phyloP scores from a whole-genome alignment of 2,329 filamentous ascomycete genomes.

The Corinectria fuckeliana region DNA sequence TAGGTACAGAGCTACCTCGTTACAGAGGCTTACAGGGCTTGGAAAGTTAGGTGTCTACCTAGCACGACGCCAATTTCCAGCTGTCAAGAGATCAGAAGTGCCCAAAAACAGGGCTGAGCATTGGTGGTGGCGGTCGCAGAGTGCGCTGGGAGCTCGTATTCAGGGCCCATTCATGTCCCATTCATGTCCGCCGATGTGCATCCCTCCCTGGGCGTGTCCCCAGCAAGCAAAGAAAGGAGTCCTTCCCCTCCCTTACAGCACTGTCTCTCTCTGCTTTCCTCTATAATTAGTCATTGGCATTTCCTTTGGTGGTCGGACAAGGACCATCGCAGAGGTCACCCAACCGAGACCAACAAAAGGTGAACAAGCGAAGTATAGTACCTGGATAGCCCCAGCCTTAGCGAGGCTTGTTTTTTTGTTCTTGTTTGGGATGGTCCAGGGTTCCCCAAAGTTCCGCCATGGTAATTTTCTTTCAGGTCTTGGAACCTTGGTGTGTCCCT shows the following conservation, averaged over 20 bases:
- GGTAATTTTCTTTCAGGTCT: too few relatives aligned
- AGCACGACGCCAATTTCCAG: not conserved
- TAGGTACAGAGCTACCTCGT: too few relatives aligned
- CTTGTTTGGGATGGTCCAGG: not conserved
- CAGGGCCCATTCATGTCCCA: not conserved
- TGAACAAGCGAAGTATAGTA: not conserved
- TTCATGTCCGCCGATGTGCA: not conserved
- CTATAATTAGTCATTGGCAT: too few relatives aligned
- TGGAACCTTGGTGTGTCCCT: too few relatives aligned
- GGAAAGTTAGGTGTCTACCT: too few relatives aligned
- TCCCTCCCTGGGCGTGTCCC: not conserved
- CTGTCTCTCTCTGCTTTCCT: too few relatives aligned
- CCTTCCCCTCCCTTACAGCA: too few relatives aligned
- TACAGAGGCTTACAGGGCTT: not conserved
- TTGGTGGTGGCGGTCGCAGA: not conserved
- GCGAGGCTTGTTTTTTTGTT: not conserved
- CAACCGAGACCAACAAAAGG: not conserved
- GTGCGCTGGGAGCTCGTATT: not conserved
- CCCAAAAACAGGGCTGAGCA: not conserved
- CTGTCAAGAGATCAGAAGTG: not conserved
- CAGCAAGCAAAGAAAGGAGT: not conserved
- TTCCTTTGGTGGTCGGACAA: not conserved
- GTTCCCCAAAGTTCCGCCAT: not conserved
- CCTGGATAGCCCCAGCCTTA: not conserved
- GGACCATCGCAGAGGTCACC: too few relatives aligned